Base-by-base conservation (phyloP, 2,329 filamentous ascomycete species). In the Ophiostoma tasmaniense region DNA sequence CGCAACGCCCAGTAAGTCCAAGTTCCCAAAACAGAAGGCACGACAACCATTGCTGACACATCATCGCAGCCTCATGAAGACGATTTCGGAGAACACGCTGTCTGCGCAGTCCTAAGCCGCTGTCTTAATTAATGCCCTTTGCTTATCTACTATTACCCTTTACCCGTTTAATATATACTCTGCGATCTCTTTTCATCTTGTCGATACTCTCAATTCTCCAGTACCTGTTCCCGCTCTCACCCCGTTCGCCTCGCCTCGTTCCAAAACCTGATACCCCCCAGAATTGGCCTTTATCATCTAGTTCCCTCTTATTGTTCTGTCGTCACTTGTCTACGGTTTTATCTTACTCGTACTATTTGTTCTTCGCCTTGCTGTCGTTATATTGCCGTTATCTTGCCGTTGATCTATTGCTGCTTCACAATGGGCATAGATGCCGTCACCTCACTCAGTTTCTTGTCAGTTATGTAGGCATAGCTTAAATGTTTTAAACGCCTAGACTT, bases 1-100 rank as follows among this genome's bases (percentile, higher is more conserved):
- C 73, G 74, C 68, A 77, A 77, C 42, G 68, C 67, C 28, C 67
- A 70, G 73, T 73, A 71, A 1, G 73, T 69, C 20, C 3, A 4
- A 20, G 7, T 61, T 3, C 13, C 25, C 22, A 13, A 28, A 55
- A 5, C 11, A 10, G 50, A 55, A 55, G 2, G 55, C 25, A 28
- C 5, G 55, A 33, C 25, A 25, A 14, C 30, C 61, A 33, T 6
- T 67, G 64, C 52, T 59, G 30, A 11, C 45, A 22, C 20, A n/a
- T 20, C 17, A 10, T 20, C 14, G 0, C n/a, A 70, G 69, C 22
- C 13, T 70, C 14, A 67, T 70, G 28, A 64, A 45, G 39, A 69
- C 65, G n/a, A 70, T 70, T 33, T 55, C 69, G 62, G 69, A 70
- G 11, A 68, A 67, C 52, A 70, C 62, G 45, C 37, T 68, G 66